Evolutionary conservation across 768 basidiomycete species (phyloP).

Genomic region (Pisolithus albus): DNA sequence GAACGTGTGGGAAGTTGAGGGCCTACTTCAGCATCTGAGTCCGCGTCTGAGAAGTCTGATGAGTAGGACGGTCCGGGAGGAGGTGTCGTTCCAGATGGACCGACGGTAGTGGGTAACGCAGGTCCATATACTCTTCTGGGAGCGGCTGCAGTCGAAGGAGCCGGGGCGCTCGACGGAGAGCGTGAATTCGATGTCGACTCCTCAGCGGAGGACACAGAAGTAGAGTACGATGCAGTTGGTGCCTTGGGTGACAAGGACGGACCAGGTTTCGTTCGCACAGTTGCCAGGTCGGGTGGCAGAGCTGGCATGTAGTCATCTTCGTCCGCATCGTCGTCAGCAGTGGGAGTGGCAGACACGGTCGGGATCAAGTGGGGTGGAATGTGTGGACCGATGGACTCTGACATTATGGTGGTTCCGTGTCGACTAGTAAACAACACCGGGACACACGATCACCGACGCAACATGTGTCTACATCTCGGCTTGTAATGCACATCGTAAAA

Average conservation of each 20-base stretch:
- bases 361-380: constrained; percentile 45
- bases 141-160: neutral
- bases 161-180: neutral
- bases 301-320: constrained; percentile 67
- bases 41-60: constrained; percentile 37
- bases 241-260: constrained; percentile 16
- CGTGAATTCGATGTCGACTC: neutral
- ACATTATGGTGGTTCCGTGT: constrained; percentile 27
- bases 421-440: neutral
- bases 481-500: too few species aligned
- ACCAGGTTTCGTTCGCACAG: constrained; percentile 32
- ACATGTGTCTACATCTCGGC: too few species aligned
- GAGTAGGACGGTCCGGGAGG: constrained; percentile 2
- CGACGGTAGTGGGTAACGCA: constrained; percentile 39
- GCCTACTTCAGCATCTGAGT: constrained; percentile 76
- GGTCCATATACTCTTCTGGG: constrained; percentile 42
- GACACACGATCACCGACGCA: too few species aligned
- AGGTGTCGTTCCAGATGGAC: neutral
- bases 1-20: constrained; percentile 53
- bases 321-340: constrained; percentile 29
- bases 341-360: constrained; percentile 5
- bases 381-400: constrained; percentile 46
- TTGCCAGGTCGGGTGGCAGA: constrained; percentile 64
- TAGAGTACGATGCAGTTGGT: neutral
- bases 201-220: neutral